Conservation (phyloP, 2,329 filamentous ascomycete genomes). For the Endoconidiophora laricicola region DNA sequence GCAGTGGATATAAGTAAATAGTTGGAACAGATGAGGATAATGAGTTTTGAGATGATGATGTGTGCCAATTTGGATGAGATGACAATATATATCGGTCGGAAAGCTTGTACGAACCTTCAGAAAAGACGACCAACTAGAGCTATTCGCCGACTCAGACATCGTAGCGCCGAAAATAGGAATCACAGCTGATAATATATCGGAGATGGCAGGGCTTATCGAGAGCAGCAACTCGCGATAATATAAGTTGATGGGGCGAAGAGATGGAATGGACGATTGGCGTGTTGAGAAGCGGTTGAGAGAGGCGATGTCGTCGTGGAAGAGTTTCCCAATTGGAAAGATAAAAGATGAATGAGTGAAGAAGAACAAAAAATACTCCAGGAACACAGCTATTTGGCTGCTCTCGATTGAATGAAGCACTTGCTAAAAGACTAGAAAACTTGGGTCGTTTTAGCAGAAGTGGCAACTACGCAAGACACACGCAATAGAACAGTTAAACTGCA, state of each 20-base stretch:
- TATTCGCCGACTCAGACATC: slow-evolving; percentile 18
- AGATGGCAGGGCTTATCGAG: too few species aligned
- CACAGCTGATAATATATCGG: too few species aligned
- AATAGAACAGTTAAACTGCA: too few species aligned
- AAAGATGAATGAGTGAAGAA: background rate
- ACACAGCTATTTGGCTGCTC: background rate
- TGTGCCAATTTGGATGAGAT: background rate
- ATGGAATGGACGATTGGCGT: background rate
- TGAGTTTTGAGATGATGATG: slow-evolving; percentile 2
- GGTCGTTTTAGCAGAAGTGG: background rate
- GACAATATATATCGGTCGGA: background rate
- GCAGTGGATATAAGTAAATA: too few species aligned
- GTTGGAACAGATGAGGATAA: background rate
- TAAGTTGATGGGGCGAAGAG: background rate
- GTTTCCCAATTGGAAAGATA: background rate
- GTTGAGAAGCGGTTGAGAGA: background rate
- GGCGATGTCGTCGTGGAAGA: background rate
- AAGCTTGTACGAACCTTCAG: slow-evolving; percentile 26
- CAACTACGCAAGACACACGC: background rate
- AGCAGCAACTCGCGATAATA: too few species aligned
- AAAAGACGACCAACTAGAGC: slow-evolving; percentile 35
- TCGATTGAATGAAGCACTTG: background rate
- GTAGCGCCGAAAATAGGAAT: background rate
- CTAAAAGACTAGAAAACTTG: too few species aligned
- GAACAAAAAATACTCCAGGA: background rate